Evolutionary conservation across 2,329 filamentous ascomycete species (phyloP).

Genomic region (Fusarium tjaetaba): DNA sequence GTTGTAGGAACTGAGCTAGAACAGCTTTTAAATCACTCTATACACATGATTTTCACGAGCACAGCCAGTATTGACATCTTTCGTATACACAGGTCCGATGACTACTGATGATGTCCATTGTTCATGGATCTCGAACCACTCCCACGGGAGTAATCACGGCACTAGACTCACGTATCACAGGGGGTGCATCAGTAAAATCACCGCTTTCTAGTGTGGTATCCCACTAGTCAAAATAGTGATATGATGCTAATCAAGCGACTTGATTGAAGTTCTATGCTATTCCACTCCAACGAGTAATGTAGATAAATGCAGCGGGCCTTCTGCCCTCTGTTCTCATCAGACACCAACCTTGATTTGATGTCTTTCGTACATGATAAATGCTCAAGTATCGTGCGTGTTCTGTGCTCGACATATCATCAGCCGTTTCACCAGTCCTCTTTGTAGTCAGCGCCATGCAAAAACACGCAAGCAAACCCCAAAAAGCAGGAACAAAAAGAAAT

Average conservation of each 20-base stretch:
- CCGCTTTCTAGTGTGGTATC: background rate
- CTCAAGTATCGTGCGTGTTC: constrained; percentile 29
- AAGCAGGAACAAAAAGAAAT: background rate
- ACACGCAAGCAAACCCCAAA: constrained; percentile 15
- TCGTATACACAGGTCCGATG: background rate
- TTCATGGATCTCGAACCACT: background rate
- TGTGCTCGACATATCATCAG: constrained; percentile 24
- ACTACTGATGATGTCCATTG: background rate
- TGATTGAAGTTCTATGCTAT: constrained; percentile 23
- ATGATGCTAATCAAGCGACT: constrained; percentile 11
- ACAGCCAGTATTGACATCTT: background rate
- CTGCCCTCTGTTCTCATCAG: constrained; percentile 5
- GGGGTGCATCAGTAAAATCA: background rate
- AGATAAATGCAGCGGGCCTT: constrained; percentile 17
- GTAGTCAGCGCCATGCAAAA: constrained; percentile 40
- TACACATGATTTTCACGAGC: background rate
- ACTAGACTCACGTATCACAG: background rate
- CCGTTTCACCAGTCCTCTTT: constrained; percentile 33
- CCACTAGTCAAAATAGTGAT: background rate
- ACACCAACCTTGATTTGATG: constrained; percentile 9
- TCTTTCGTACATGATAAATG: constrained; percentile 29
- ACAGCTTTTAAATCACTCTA: background rate
- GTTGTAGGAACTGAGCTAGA: background rate
- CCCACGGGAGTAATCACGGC: background rate
- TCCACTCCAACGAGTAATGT: constrained; percentile 2